A percentile compares a stretch with the other conserved stretches of the same genome.
Conservation (phyloP, 1,284 basidiomycete genomes). For the Xerocomus minutiporus region DNA sequence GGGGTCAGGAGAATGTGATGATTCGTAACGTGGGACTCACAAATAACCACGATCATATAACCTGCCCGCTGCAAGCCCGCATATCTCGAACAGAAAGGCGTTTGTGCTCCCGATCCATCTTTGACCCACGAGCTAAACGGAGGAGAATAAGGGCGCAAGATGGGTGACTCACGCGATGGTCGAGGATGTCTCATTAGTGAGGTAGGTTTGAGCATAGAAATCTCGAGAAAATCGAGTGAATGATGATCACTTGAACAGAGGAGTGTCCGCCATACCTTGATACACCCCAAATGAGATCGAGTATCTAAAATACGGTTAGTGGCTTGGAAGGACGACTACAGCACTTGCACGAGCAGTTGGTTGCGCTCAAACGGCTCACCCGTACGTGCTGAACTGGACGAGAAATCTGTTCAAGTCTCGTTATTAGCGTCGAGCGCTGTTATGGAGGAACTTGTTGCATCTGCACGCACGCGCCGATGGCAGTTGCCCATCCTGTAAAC, state of each 20-base stretch:
- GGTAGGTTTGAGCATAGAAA: conserved; percentile 35
- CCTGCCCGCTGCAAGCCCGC: conserved; percentile 33
- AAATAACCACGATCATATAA: conserved; percentile 37
- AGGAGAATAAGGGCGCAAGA: not conserved
- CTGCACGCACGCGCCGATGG: conserved; percentile 25
- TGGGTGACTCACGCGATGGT: conserved; percentile 34
- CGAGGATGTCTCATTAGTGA: conserved; percentile 35
- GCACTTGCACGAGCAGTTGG: not conserved
- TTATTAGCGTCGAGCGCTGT: not conserved
- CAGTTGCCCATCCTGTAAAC: conserved; percentile 29
- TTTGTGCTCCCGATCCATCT: conserved; percentile 52
- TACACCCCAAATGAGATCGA: conserved; percentile 41
- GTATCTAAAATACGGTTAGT: conserved; percentile 27
- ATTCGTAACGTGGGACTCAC: conserved; percentile 17
- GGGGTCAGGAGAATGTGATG: not conserved
- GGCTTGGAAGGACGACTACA: not conserved
- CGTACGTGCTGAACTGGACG: conserved; percentile 37
- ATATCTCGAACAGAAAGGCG: conserved; percentile 38
- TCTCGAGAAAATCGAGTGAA: conserved; percentile 18
- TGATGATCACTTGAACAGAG: not conserved
- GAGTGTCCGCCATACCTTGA: conserved; percentile 33
- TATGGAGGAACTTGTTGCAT: not conserved
- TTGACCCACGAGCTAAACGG: not conserved
- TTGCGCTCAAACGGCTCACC: conserved; percentile 22
- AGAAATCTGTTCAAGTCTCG: conserved; percentile 22